Base-by-base conservation (phyloP, 768 basidiomycete species). In the Lentinula detonsa region DNA sequence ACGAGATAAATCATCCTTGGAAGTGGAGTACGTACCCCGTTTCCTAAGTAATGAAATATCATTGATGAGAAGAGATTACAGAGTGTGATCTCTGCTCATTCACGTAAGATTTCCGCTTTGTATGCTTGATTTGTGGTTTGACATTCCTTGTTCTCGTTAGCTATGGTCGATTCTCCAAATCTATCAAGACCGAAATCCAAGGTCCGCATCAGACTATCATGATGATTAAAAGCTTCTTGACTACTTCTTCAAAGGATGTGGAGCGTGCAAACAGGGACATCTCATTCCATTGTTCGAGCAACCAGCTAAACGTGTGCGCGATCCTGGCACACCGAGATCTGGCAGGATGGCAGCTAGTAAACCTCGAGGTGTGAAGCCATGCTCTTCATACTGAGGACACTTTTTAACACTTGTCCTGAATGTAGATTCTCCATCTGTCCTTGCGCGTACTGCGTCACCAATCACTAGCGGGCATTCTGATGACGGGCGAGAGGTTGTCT, bases 131-230 rank as follows among this genome's bases (percentile, higher is more conserved):
- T 18, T 42, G 2, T 58, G 21, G 50, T 13, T 15, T 40, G 11
- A 43, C 59, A 37, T 28, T 62, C 23, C 60, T 63, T 28, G 42
- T 31, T 46, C 9, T 42, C 40, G 33, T 18, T 63, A 90, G 89
- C 56, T 91, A 91, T 66, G 89, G 89, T 15, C 82, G 89, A 35
- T 84, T 85, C 66, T 86, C 82, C 68, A 91, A 87, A 62, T 90
- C 88, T 18, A 90, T 90, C 64, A 76, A 78, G 13, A 79, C 86
- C 13, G 80, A 85, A 46, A 28, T 42, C 3, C 10, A 43, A 28
- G 37, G 37, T 56, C 23, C 13, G 37, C 18, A 6, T 15, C 2
- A 40, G 23, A 16, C 4, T 40, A 21, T 43, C 21, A 11, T 9
- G 8, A 10, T 15, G 13, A 7, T 23, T 13, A 28, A 23, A 37